A percentile compares a stretch with the other conserved stretches of the same genome.
Evolutionary conservation across 1,284 basidiomycete genomes (phyloP).

Genomic region (Porogramme epimiltina): DNA sequence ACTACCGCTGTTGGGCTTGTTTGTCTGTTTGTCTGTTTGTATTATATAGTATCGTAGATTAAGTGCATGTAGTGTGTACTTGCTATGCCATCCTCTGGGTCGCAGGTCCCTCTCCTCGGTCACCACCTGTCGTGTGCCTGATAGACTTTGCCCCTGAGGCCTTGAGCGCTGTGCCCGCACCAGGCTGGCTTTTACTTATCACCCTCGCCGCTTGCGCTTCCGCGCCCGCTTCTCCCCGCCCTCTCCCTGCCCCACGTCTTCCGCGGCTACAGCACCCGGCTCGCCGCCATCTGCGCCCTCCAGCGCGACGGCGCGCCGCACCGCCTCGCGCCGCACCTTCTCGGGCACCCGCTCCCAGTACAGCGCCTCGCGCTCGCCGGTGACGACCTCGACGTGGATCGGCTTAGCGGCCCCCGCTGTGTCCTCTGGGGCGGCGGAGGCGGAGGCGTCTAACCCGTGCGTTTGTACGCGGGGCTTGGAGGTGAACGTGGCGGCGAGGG

Average conservation of each 20-base stretch:
- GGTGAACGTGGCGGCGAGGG: constrained; percentile 49
- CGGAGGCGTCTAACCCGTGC: constrained; percentile 39
- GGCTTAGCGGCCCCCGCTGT: constrained; percentile 19
- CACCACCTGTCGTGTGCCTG: no score
- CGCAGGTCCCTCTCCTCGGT: no score
- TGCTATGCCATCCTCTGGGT: no score
- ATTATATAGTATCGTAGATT: no score
- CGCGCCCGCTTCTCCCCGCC: constrained; percentile 17
- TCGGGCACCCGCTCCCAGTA: constrained; percentile 81
- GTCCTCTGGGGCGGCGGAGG: background rate
- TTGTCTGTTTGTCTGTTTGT: no score
- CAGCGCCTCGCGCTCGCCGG: constrained; percentile 63
- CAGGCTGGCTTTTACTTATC: no score
- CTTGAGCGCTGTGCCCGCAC: no score
- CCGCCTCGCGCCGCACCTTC: constrained; percentile 63
- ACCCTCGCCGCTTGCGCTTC: constrained; percentile 7
- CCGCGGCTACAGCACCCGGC: background rate
- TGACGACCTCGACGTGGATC: constrained; percentile 56
- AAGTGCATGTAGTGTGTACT: no score
- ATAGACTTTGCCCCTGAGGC: no score
- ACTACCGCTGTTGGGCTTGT: no score
- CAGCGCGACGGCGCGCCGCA: constrained; percentile 44
- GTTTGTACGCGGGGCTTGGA: constrained; percentile 40
- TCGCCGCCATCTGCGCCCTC: background rate
- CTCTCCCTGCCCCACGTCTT: background rate